A percentile compares a stretch with the other conserved stretches of the same genome.
Evolutionary conservation across 495 filamentous ascomycete genomes (phyloP).

Genomic region (Copromyces sp.): DNA sequence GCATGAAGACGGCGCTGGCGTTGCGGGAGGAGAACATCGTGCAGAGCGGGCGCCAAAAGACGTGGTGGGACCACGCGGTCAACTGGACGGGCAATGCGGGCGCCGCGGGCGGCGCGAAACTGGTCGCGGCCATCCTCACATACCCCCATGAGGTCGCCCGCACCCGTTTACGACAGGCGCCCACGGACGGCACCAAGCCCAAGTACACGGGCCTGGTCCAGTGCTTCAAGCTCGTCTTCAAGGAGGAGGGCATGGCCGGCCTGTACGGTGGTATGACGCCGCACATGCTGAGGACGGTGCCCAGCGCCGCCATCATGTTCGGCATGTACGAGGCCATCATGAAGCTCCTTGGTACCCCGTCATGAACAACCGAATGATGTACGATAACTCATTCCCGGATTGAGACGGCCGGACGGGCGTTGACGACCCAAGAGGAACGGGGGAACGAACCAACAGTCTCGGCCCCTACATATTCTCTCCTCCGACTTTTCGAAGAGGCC

Average conservation of each 20-base stretch:
- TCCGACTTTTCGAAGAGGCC: not conserved
- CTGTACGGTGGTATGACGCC: conserved; percentile 82
- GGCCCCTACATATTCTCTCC: not conserved
- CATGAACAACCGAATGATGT: not conserved
- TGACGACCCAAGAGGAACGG: not conserved
- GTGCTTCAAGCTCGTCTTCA: conserved; percentile 71
- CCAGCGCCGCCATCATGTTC: conserved; percentile 84
- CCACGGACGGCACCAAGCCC: conserved; percentile 55
- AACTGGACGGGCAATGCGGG: conserved; percentile 60
- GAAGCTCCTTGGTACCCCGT: conserved; percentile 34
- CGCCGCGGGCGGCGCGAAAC: conserved; percentile 72
- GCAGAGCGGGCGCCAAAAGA: conserved; percentile 43
- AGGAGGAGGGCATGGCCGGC: conserved; percentile 71
- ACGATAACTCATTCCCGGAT: not conserved
- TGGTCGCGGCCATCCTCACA: conserved; percentile 66
- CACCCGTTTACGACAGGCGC: conserved; percentile 72
- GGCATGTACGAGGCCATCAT: conserved; percentile 83
- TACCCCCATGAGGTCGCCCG: conserved; percentile 87
- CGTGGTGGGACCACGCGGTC: conserved; percentile 52
- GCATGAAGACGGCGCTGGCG: conserved; percentile 59
- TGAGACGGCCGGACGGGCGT: not conserved
- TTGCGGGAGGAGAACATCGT: conserved; percentile 45
- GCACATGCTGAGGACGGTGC: conserved; percentile 77
- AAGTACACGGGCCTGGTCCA: conserved; percentile 80
- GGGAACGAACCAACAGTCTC: not conserved